Evolutionary conservation across 805 yeast genomes (phyloP), one percentile per base, ranked within the genome.

Genomic region (Wickerhamomyces silvicola): DNA sequence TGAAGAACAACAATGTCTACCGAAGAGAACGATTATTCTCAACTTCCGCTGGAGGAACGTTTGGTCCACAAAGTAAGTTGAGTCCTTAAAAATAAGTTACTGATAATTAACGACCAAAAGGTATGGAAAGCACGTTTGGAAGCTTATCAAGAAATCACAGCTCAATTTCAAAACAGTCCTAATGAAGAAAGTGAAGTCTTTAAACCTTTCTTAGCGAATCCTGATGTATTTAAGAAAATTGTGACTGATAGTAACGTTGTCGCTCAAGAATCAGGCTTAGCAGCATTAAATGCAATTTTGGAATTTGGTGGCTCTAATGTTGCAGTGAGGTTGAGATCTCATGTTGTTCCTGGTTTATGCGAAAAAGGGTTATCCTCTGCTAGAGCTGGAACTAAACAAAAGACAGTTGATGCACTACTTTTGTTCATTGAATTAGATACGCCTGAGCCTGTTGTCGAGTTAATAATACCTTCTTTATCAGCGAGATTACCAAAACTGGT

Each of bases 171-270:
- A 29, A 61, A 54, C 29, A 70, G 84, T 2, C 65, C 75, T 3
- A 64, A 66, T 39, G 78, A 71, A 36, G 53, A 64, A n/a, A 85
- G 75, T 42, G 66, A 59, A 3, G 66, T 77, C 29, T 78, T 81
- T 46, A 56, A 56, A 15, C 62, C 62, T 4, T 75, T 70, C 49
- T 51, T 74, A 38, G 49, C 57, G 12, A 69, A 65, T 34, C 80
- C 86, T 0, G 78, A 72, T 8, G 32, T 69, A 3, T 62, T 78
- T 46, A 76, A 72, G 43, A 64, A 66, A 42, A 68, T 79, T 24
- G 78, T 82, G 7, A 65, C 73, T 3, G 98, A 92, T 52, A 55
- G 80, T 20, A 92, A 92, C 52, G 96, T 87, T 13, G 92, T 81
- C 12, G 95, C 97, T 0, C 95, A 87, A 42, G 97, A 92, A 49